These are phyloP conservation scores for Auricularia sp. DNA, from an alignment of 768 basidiomycete species.

Conservation along the genomic window DNA sequence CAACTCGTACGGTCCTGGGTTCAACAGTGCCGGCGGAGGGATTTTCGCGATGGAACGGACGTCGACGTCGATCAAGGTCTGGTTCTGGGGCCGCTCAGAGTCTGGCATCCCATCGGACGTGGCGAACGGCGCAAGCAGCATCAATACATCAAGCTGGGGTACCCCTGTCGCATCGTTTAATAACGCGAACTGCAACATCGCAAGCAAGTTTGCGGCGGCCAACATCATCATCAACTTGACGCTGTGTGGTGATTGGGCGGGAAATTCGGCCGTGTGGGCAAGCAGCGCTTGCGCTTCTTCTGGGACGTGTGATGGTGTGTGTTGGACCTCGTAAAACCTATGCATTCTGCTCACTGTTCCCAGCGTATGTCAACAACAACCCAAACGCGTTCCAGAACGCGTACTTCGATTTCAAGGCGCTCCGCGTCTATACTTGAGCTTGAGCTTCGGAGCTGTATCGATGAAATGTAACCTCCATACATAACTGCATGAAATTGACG, in stretches of 20 bases:
- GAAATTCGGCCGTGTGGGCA: conserved; percentile 24
- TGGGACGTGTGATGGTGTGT: conserved; percentile 6
- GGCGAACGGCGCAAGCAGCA: conserved; percentile 21
- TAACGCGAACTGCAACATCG: conserved; percentile 42
- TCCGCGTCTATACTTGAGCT: conserved; percentile 7
- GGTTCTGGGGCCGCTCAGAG: conserved; percentile 51
- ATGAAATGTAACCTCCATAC: too few relatives aligned
- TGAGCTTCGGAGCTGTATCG: too few relatives aligned
- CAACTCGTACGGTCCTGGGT: conserved; percentile 44
- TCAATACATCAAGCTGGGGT: conserved; percentile 49
- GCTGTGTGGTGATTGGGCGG: conserved; percentile 57
- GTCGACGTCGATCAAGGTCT: conserved; percentile 47
- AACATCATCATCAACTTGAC: conserved; percentile 63
- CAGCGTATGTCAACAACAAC: conserved; percentile 15
- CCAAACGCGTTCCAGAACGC: conserved; percentile 11
- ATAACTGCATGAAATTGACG: too few relatives aligned
- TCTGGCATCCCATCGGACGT: neutral
- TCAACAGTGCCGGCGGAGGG: conserved; percentile 53
- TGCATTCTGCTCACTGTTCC: neutral
- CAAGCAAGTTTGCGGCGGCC: conserved; percentile 40
- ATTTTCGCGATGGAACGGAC: conserved; percentile 47
- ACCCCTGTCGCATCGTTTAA: conserved; percentile 50
- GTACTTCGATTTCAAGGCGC: conserved; percentile 11
- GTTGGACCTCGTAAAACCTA: neutral
- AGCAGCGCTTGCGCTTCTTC: conserved; percentile 6